Evolutionary conservation across 371 early-diverging fungal species (phyloP).

Genomic region (Apophysomyces ossiformis): DNA sequence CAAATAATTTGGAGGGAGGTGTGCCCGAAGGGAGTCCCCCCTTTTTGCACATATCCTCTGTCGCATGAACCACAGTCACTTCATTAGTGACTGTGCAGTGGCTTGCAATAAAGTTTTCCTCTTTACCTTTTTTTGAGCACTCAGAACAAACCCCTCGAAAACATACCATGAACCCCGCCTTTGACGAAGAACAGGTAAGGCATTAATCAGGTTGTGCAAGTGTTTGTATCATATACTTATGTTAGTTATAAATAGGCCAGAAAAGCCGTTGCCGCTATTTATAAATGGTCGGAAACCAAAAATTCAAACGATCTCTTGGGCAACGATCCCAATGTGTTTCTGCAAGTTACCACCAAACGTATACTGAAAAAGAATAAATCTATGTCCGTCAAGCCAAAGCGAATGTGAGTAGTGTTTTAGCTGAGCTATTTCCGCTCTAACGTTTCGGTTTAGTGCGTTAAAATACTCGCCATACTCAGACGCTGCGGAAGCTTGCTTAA

Average conservation of each 20-base stretch:
- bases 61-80: too few species aligned
- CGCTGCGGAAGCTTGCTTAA: constrained; percentile 61
- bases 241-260: not conserved
- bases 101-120: constrained; percentile 14
- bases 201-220: too few species aligned
- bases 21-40: too few species aligned
- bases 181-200: constrained; percentile 20
- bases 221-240: too few species aligned
- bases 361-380: constrained; percentile 11
- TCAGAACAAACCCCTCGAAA: constrained; percentile 1
- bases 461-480: constrained; percentile 13
- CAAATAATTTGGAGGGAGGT: too few species aligned
- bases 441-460: constrained; percentile 7
- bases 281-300: constrained; percentile 14
- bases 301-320: constrained; percentile 15
- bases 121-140: constrained; percentile 5
- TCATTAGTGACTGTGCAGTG: constrained; percentile 7
- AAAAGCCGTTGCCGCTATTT: constrained; percentile 15
- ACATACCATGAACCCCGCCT: constrained; percentile 14
- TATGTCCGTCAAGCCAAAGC: constrained; percentile 9
- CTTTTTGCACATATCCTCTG: too few species aligned
- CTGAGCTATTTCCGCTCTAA: not conserved
- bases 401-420: constrained; percentile 6
- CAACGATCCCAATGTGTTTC: constrained; percentile 14
- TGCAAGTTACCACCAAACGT: constrained; percentile 16